Evolutionary conservation across 805 yeast genomes (phyloP).

Genomic region (Saccharomycopsis fermentans): DNA sequence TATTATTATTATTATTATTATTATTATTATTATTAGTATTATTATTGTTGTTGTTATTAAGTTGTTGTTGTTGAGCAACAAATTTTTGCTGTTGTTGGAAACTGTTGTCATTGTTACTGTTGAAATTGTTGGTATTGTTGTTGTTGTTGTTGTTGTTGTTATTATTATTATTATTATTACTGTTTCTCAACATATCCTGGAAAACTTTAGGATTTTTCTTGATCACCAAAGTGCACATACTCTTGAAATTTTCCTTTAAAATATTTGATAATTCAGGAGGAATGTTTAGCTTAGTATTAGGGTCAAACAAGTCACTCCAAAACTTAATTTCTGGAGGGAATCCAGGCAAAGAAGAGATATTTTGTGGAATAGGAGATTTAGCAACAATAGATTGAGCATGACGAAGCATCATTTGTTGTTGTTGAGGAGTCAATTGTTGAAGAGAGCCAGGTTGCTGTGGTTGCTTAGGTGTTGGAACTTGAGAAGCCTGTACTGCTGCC

Average conservation of each 20-base stretch:
- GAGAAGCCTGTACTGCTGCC: conserved; percentile 4
- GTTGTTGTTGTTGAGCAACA: background rate
- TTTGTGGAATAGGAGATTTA: conserved; percentile 37
- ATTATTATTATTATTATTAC: background rate
- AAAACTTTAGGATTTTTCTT: conserved; percentile 7
- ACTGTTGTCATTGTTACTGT: background rate
- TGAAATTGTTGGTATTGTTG: background rate
- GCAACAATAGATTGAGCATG: conserved; percentile 17
- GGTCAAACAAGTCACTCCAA: conserved; percentile 56
- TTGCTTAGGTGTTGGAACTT: conserved; percentile 12
- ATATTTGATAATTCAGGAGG: conserved; percentile 29
- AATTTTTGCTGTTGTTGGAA: conserved; percentile 8
- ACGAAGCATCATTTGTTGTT: conserved; percentile 8
- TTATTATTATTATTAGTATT: background rate
- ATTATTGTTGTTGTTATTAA: background rate
- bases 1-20: background rate
- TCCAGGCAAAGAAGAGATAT: conserved; percentile 46
- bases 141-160: conserved; percentile 2
- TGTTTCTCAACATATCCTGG: conserved; percentile 5
- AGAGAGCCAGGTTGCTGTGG: background rate
- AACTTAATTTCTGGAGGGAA: conserved; percentile 54
- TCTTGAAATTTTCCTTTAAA: conserved; percentile 9
- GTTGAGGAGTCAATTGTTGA: conserved; percentile 9
- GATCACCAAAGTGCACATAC: conserved; percentile 5
- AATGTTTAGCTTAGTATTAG: conserved; percentile 39